These are phyloP conservation scores for Colletotrichum phormii DNA, from an alignment of 2,329 filamentous ascomycete genomes.

Conservation along the genomic window DNA sequence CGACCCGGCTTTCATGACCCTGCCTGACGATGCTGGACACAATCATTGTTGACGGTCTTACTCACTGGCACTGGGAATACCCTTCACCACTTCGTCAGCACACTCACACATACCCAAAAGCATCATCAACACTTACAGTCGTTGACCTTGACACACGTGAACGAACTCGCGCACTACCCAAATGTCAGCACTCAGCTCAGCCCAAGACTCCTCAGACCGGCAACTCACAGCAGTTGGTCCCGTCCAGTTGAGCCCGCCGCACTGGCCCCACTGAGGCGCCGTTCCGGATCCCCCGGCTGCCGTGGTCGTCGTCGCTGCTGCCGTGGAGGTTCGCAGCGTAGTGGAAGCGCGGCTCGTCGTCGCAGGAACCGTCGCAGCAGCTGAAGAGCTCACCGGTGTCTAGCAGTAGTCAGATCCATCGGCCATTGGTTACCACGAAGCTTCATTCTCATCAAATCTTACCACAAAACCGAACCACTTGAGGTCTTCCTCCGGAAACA, in stretches of 20 bases:
- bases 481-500: constrained; percentile 35
- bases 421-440: too few species aligned
- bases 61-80: constrained; percentile 21
- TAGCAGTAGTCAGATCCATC: constrained; percentile 4
- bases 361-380: background rate
- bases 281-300: constrained; percentile 20
- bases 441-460: too few species aligned
- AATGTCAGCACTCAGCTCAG: background rate
- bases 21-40: background rate
- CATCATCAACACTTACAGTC: constrained; percentile 17
- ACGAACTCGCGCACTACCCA: constrained; percentile 24
- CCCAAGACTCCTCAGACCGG: background rate
- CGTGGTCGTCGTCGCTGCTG: constrained; percentile 1
- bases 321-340: constrained; percentile 9
- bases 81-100: constrained; percentile 10
- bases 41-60: too few species aligned
- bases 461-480: constrained; percentile 37
- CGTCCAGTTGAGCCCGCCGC: constrained; percentile 29
- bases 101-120: too few species aligned
- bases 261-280: constrained; percentile 32
- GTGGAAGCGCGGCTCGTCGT: constrained; percentile 20
- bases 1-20: background rate
- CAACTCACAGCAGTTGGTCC: constrained; percentile 21
- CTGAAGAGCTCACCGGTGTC: constrained; percentile 28
- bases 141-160: constrained; percentile 21